Evolutionary conservation across 2,329 filamentous ascomycete species (phyloP), one percentile per base, ranked within the genome.

Genomic region (Penicillium sp.): DNA sequence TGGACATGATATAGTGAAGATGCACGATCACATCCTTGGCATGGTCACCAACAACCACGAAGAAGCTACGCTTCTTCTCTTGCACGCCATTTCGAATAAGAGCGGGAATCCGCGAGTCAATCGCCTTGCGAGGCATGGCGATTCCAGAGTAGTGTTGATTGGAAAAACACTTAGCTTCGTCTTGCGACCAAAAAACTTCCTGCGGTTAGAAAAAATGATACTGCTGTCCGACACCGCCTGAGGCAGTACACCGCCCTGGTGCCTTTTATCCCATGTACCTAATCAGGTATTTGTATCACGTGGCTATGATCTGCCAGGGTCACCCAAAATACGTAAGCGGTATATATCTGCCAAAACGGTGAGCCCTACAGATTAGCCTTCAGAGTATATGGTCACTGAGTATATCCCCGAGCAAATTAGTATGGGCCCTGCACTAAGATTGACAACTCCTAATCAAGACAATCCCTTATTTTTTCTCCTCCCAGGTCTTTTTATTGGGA

Each of bases 1-100:
- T 89, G 49, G 92, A 89, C 81, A 97, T 89, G 70, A 99, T 95
- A 71, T 94, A 92, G 78, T 97, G 92, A 57, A 92, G 82, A 72
- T 97, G 87, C 64, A 97, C 92, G 72, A 99, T 97, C 66, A 93
- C 91, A 81, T 99, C 94, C 76, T 99, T 99, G 64, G 92, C 86
- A 56, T 86, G 86, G 75, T 99, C 92, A 70, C 94, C 94, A 44
- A 99, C 93, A 24, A 99, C 87, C 56, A 99, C 90, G 76, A 99
- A 95, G 81, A 99, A 97, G 79, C 90, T 96, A 75, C 94, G 86
- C 80, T 97, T 97, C 84, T 96, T 97, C 75, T 97, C 92, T 75
- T 82, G 90, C 60, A 92, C 82, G 63, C 89, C 89, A 89, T 96
- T 97, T 73, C 88, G 86, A 70, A 97, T 93, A 67, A 97, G 86